Base-by-base conservation (phyloP, 2,329 filamentous ascomycete genomes). In the Dothidotthia symphoricarpi region DNA sequence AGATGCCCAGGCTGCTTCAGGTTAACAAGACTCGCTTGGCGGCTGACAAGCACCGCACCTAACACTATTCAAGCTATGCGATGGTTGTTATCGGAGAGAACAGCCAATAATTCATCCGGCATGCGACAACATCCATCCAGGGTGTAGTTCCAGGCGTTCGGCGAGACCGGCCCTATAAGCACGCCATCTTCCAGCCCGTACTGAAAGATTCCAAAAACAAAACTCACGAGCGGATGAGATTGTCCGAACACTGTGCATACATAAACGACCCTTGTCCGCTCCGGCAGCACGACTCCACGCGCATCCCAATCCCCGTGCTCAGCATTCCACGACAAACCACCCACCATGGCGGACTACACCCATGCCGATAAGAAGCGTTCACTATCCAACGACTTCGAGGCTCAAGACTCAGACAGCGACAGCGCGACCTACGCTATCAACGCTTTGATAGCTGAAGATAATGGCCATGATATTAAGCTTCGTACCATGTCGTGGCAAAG, bases 391-490 rank as follows among this genome's bases (percentile, higher is more conserved):
- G 43, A 45, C 22, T 26, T 29, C 28, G 36, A 44, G 36, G 44
- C 35, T 8, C 45, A 43, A 16, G 39, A 43, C 13, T 51, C 44
- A 10, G 47, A 53, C 27, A 36, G 26, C 8, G 47, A 51, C 2
- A 46, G 43, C 16, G 37, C 41, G 1, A 47, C 41, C 3, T 41
- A 42, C 12, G 36, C 41, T 6, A 45, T 53, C 36, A 39, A 47
- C 12, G 47, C 50, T 17, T 28, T 53, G 11, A 39, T 53, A 1
- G 40, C 32, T 3, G 45, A 55, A 66, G 71, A 73, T 47, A 70
- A 72, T 45, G 45, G 57, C 31, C 71, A 75, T 64, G 74, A 75
- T 3, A 76, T 76, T 59, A 69, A 74, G 49, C 68, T 76, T 10
- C 67, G 73, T 69, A 72, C 47, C 7, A 50, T 50, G 47, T 41